A percentile compares a stretch with the other conserved stretches of the same genome.
phyloP scores from a whole-genome alignment of 495 filamentous ascomycete genomes.

The Cryomyces minteri region DNA sequence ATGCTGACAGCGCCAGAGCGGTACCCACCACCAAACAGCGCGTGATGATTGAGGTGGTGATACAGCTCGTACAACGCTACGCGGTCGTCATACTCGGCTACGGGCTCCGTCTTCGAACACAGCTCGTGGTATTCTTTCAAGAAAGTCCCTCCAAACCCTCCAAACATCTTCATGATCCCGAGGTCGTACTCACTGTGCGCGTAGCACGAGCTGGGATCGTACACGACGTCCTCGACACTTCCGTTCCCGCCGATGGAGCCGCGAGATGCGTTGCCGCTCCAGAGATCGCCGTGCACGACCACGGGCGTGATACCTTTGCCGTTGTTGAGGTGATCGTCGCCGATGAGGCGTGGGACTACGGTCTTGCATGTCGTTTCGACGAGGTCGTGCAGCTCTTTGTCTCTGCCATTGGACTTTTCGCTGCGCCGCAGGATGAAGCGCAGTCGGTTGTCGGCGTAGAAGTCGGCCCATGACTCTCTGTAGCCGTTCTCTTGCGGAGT shows the following conservation, averaged over 20 bases:
- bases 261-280: constrained; percentile 67
- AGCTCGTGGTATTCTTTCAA: constrained; percentile 58
- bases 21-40: constrained; percentile 68
- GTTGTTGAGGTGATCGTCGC: constrained; percentile 43
- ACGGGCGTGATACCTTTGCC: constrained; percentile 45
- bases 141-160: constrained; percentile 51
- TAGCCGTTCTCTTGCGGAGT: constrained; percentile 63
- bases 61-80: constrained; percentile 73
- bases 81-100: constrained; percentile 69
- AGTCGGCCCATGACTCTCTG: constrained; percentile 54
- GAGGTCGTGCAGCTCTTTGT: constrained; percentile 36
- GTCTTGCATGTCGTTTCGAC: constrained; percentile 40
- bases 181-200: constrained; percentile 81
- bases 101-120: constrained; percentile 63
- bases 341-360: constrained; percentile 58
- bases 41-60: constrained; percentile 80
- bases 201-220: constrained; percentile 63
- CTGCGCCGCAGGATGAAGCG: constrained; percentile 37
- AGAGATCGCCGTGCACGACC: constrained; percentile 77
- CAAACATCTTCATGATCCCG: constrained; percentile 94
- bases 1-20: constrained; percentile 51
- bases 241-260: constrained; percentile 39
- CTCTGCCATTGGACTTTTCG: constrained; percentile 41
- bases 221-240: constrained; percentile 58
- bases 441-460: constrained; percentile 61